A percentile compares a stretch with the other conserved stretches of the same genome.
These are phyloP conservation scores for Kodamaea nitidulidarum DNA, from an alignment of 805 yeast genomes.

Conservation along the genomic window DNA sequence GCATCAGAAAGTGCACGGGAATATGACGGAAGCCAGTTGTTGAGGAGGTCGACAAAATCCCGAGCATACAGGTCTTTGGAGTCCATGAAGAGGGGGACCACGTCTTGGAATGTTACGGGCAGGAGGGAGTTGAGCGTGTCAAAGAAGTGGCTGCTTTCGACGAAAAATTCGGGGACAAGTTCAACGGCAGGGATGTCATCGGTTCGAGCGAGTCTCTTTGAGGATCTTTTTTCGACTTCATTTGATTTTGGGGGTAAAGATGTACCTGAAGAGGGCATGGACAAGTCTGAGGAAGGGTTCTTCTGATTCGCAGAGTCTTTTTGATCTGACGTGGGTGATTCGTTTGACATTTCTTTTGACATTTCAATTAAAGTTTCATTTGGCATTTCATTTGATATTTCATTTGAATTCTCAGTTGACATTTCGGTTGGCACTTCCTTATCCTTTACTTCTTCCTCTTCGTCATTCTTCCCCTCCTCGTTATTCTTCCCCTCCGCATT, in stretches of 20 bases:
- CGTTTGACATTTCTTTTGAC: too few species aligned
- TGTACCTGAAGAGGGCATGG: too few species aligned
- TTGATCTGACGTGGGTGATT: too few species aligned
- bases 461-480: background rate
- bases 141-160: slow-evolving; percentile 25
- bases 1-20: background rate
- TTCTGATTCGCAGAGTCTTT: too few species aligned
- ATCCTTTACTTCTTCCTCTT: background rate
- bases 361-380: too few species aligned
- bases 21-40: slow-evolving; percentile 7
- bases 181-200: slow-evolving; percentile 20
- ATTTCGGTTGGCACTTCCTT: too few species aligned
- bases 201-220: slow-evolving; percentile 28
- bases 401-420: too few species aligned
- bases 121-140: slow-evolving; percentile 18
- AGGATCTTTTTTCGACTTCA: slow-evolving; percentile 25
- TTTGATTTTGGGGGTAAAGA: too few species aligned
- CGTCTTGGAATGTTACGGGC: slow-evolving; percentile 3
- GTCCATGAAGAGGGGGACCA: slow-evolving; percentile 13
- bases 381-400: too few species aligned
- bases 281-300: too few species aligned
- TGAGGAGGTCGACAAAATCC: slow-evolving; percentile 6
- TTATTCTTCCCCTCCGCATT: background rate
- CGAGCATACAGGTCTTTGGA: background rate
- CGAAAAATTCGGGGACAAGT: slow-evolving; percentile 21